Conservation (phyloP, 768 basidiomycete species). For the Melanogaster broomeanus region DNA sequence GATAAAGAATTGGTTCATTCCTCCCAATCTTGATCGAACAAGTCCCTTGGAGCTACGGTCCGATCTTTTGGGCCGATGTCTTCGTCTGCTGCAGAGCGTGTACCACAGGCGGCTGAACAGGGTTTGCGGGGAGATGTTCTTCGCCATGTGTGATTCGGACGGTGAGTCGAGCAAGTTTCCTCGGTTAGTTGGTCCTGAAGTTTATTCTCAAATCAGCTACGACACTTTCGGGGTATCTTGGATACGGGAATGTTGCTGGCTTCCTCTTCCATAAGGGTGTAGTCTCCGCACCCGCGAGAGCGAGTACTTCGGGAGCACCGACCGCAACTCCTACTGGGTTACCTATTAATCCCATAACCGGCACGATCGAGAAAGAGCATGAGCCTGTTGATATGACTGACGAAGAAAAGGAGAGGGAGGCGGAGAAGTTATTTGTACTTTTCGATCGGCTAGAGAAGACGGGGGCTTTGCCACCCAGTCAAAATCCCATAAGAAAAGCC, state of each 20-base stretch:
- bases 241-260: conserved; percentile 95
- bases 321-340: conserved; percentile 38
- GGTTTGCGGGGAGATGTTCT: conserved; percentile 86
- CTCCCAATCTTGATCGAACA: conserved; percentile 78
- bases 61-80: conserved; percentile 75
- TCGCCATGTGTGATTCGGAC: conserved; percentile 78
- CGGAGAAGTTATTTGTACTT: conserved; percentile 87
- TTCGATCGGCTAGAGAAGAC: conserved; percentile 87
- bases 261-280: conserved; percentile 93
- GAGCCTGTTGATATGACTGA: conserved; percentile 74
- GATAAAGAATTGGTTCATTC: conserved; percentile 70
- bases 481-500: conserved; percentile 75
- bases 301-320: conserved; percentile 35
- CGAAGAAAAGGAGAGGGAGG: conserved; percentile 93
- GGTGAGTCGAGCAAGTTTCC: conserved; percentile 35
- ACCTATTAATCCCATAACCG: conserved; percentile 84
- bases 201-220: conserved; percentile 46
- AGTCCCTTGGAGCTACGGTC: conserved; percentile 69
- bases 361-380: conserved; percentile 50
- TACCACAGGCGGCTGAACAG: conserved; percentile 75
- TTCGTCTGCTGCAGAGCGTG: conserved; percentile 75
- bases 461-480: conserved; percentile 62
- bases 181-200: neutral
- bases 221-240: conserved; percentile 73
- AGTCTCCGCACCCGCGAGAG: conserved; percentile 52